Evolutionary conservation across 148 eudicot genomes (phyloP), one percentile per base, ranked within the genome.

Genomic region (Fagopyrum tataricum): DNA sequence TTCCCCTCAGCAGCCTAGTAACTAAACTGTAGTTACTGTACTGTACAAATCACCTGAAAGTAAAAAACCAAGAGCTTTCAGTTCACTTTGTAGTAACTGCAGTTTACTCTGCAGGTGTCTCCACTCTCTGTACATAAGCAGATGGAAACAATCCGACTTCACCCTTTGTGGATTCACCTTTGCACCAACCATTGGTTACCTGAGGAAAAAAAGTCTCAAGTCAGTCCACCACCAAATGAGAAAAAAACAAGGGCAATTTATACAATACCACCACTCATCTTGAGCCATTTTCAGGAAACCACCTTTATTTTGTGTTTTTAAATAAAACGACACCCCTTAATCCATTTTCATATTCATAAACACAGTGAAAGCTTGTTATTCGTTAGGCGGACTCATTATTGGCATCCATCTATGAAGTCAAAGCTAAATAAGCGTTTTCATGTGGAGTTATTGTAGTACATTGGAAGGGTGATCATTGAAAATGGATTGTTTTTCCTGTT

Each of bases 141-240:
- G 97, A 89, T 12, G 95, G 97, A 79, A 91, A 91, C 92, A 90
- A 89, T 15, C 97, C 97, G 6, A 84, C 74, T 67, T 84, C 76
- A 15, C 95, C 97, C 43, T 78, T 31, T 31, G 37, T 81, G 82
- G 84, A 85, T 83, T 89, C 90, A 39, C 97, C 97, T 86, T 91
- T 87, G 24, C 89, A 88, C 97, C 97, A 91, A 67, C 97, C 97
- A 77, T 79, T 70, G 2, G 17, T 18, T 46, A 70, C 72, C 72
- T 70, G 72, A 49, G 9, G 72, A 37, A 0, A 61, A 64, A 64
- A 12, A 61, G 12, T 4, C 41, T 13, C 41, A 61, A 26, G 40
- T 61, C 41, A 61, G 67, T 12, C 0, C 40, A 61, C 23, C 67
- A 26, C 40, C 37, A 31, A 1, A 31, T 31, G 37, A 31, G 37